Base-by-base conservation (phyloP, 2,329 filamentous ascomycete species). In the Stemphylium lycopersici region DNA sequence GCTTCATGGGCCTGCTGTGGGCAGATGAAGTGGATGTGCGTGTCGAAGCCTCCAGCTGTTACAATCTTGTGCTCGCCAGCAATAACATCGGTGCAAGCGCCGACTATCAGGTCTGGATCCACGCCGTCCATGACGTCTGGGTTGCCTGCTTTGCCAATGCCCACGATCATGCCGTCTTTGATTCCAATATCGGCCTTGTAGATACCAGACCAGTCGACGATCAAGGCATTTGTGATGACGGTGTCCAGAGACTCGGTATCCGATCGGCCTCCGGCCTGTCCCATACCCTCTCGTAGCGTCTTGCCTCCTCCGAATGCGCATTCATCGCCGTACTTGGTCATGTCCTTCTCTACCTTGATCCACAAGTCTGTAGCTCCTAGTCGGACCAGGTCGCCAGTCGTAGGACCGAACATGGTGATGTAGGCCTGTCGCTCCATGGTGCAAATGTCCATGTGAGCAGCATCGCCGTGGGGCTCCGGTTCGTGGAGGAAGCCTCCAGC, bases 91-190 rank as follows among this genome's bases (percentile, higher is more conserved):
- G 93, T 98, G 63, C 90, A 91, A 59, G 88, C 89, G 10, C 93
- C 93, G 8, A 97, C 86, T 1, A 96, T 79, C 87, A 98, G 86
- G 51, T 87, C 83, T 0, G 86, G 81, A 55, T 88, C 81, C 6
- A 98, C 91, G 4, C 90, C 90, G 29, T 95, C 89, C 93, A 97
- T 97, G 41, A 96, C 86, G 76, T 98, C 93, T n/a, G 93, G 93
- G 68, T 97, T 98, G 16, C 93, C 93, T 13, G 93, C 91, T 77
- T 98, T 97, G 55, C 93, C 93, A 64, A 98, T 93, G 0, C 87
- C 93, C 24, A 88, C 87, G 67, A 98, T 97, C 34, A 89, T 73
- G 2, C 93, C 93, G 63, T 92, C 77, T 75, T 96, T 96, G 74
- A 98, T 87, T 24, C 93, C 93, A 71, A 98, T 96, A 74, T 98